phyloP scores from a whole-genome alignment of 441 rosid genomes.

The Erysimum cheiri region DNA sequence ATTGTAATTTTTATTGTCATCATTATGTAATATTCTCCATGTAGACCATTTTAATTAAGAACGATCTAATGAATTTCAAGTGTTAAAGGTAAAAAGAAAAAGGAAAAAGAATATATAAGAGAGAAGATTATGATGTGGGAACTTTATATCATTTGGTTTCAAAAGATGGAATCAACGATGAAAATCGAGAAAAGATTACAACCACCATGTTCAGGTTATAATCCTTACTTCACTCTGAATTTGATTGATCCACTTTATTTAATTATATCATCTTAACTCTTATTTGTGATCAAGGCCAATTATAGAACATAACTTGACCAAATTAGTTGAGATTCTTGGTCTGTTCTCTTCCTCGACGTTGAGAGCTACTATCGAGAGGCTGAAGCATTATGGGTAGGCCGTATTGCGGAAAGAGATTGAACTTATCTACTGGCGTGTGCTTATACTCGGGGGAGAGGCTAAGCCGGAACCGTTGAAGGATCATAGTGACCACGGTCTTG shows the following conservation, averaged over 20 bases:
- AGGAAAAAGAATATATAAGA: too few species aligned
- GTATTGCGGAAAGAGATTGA: slow-evolving; percentile 48
- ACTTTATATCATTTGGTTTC: not conserved
- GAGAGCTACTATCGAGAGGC: slow-evolving; percentile 30
- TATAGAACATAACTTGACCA: not conserved
- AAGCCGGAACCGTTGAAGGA: slow-evolving; percentile 49
- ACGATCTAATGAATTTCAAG: too few species aligned
- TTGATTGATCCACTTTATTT: not conserved
- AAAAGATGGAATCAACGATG: not conserved
- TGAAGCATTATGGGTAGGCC: slow-evolving; percentile 52
- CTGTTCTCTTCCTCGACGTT: not conserved
- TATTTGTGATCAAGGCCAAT: not conserved
- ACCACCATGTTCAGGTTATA: too few species aligned
- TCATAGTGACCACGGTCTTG: slow-evolving; percentile 49
- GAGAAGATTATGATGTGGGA: not conserved
- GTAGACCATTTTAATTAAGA: too few species aligned
- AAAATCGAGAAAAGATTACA: not conserved
- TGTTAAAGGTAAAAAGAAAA: too few species aligned
- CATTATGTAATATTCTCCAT: too few species aligned
- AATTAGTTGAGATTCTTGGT: not conserved
- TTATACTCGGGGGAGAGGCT: slow-evolving; percentile 49
- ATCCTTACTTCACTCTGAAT: too few species aligned
- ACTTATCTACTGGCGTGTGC: slow-evolving; percentile 47
- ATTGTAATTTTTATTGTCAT: too few species aligned
- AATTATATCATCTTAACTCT: not conserved